Base-by-base conservation (phyloP, 805 yeast species). In the Suhomyces tanzawaensis region DNA sequence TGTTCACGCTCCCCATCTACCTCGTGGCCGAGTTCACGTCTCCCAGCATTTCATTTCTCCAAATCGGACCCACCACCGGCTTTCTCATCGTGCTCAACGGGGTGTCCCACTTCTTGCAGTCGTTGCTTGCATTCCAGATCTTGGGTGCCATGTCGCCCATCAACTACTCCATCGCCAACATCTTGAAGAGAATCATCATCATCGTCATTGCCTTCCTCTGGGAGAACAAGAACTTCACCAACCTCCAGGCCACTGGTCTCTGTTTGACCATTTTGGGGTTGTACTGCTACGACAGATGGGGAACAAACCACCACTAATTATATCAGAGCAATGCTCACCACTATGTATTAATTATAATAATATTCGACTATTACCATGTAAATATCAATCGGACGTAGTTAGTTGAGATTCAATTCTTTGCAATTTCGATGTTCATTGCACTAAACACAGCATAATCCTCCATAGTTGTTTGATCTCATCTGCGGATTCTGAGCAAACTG, bases 161-260 rank as follows among this genome's bases (percentile, higher is more conserved):
- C 32, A 82, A 82, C 54, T 85, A 85, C 58, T 81, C 88, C 28
- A 81, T 85, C 53, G 93, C 90, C 21, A 85, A 81, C 56, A 84
- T 85, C 34, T 57, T 83, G 60, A 85, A 85, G 52, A 66, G 91
- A 52, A 84, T 85, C 40, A 77, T 81, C 19, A 82, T 84, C 32
- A 85, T 85, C 39, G 59, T 77, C 16, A 76, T 79, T 45, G 81
- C 89, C 1, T 74, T 85, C 40, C 39, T 80, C 2, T 74, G 83
- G 71, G 91, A 84, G 56, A 76, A 80, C 21, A 64, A 61, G 42
- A 44, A 53, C 12, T 42, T 47, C 35, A 49, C 61, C 17, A 47
- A 49, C 22, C 41, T 53, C n/a, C 74, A 69, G 43, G 51, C 57
- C 12, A 42, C 48, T 19, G 74, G 74, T 0, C 52, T 69, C 15